Evolutionary conservation across 2,329 filamentous ascomycete genomes (phyloP).

Genomic region (Epichloe scottii): DNA sequence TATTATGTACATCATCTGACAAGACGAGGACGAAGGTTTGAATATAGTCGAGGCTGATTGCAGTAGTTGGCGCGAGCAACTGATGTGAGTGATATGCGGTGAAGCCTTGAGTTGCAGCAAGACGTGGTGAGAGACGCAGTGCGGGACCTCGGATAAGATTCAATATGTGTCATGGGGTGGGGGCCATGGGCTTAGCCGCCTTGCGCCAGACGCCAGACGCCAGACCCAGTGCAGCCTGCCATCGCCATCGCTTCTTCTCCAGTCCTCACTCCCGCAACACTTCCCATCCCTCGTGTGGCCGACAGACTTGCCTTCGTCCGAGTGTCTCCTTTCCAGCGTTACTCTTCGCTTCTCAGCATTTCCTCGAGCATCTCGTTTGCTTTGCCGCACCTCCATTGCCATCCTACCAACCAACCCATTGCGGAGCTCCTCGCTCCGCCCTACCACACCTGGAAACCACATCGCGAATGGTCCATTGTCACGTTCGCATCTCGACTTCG

Average conservation of each 20-base stretch:
- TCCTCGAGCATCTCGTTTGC: conserved; percentile 1
- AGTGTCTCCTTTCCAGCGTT: neutral
- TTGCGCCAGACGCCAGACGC: too few relatives aligned
- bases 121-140: too few relatives aligned
- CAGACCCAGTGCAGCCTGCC: neutral
- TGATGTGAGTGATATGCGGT: too few relatives aligned
- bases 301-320: neutral
- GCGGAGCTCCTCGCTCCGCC: conserved; percentile 4
- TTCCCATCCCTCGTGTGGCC: neutral
- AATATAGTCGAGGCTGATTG: neutral
- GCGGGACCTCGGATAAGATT: too few relatives aligned
- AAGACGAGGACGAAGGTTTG: too few relatives aligned
- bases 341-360: neutral
- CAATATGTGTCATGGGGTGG: too few relatives aligned
- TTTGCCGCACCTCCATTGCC: conserved; percentile 1
- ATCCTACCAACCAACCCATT: neutral
- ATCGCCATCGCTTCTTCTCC: conserved; percentile 3
- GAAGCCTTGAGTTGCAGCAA: too few relatives aligned
- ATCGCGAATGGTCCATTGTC: neutral
- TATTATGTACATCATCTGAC: neutral
- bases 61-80: too few relatives aligned
- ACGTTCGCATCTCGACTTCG: neutral
- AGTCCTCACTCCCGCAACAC: neutral
- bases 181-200: too few relatives aligned
- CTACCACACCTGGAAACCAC: neutral